Conservation (phyloP, 345 rosid genomes). For the Turritis glabra region DNA sequence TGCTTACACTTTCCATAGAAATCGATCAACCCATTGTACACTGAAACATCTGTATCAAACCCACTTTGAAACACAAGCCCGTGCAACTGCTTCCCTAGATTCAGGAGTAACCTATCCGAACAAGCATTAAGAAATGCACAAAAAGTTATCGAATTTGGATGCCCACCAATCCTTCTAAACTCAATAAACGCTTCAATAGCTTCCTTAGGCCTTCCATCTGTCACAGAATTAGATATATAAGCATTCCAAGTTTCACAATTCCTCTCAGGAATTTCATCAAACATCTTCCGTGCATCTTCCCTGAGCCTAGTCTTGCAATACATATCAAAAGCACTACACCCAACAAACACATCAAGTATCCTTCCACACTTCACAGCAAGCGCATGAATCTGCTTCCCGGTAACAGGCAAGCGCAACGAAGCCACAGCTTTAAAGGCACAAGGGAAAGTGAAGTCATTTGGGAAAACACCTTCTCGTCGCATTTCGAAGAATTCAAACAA, state of each 20-base stretch:
- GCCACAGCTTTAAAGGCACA: constrained; percentile 80
- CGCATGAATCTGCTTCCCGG: constrained; percentile 64
- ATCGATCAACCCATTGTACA: constrained; percentile 73
- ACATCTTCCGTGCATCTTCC: constrained; percentile 61
- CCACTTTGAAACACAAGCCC: constrained; percentile 62
- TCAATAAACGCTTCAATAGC: constrained; percentile 57
- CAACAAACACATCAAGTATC: constrained; percentile 60
- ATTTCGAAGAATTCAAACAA: constrained; percentile 51
- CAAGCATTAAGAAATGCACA: constrained; percentile 75
- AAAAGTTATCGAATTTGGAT: constrained; percentile 67
- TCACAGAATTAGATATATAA: constrained; percentile 66
- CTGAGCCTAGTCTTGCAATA: constrained; percentile 54
- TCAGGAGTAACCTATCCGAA: constrained; percentile 49
- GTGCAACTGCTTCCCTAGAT: constrained; percentile 66
- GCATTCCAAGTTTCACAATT: constrained; percentile 77
- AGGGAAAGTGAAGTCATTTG: constrained; percentile 85
- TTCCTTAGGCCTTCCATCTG: constrained; percentile 46
- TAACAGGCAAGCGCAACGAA: constrained; percentile 39
- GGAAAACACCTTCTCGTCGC: constrained; percentile 57
- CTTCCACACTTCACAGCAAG: constrained; percentile 59
- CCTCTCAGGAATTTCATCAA: constrained; percentile 78
- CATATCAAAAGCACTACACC: constrained; percentile 86
- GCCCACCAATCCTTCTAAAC: constrained; percentile 56
- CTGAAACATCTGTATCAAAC: constrained; percentile 53
- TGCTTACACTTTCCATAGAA: constrained; percentile 81